These are phyloP conservation scores for Acacia crassicarpa DNA, from an alignment of 306 rosid species.

Conservation along the genomic window DNA sequence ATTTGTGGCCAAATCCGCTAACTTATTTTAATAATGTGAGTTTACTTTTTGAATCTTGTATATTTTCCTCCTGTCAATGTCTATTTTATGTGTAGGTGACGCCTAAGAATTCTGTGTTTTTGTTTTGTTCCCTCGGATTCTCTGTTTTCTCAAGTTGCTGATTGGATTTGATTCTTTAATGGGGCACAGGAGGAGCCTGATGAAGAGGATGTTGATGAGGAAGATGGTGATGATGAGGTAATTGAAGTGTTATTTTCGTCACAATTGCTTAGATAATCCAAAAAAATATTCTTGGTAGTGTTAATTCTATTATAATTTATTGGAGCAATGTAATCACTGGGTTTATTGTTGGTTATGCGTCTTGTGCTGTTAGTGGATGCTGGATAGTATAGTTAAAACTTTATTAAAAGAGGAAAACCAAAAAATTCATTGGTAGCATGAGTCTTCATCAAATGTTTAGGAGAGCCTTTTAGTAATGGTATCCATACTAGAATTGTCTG, in stretches of 20 bases:
- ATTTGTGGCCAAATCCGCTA: conserved; percentile 96
- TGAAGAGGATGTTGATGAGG: conserved; percentile 82
- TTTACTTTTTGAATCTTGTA: neutral
- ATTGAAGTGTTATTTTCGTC: conserved; percentile 17
- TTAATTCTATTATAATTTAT: neutral
- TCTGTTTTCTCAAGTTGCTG: conserved; percentile 13
- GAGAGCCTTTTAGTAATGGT: too few relatives aligned
- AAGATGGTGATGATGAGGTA: conserved; percentile 82
- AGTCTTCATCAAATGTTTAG: neutral
- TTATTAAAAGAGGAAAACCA: neutral
- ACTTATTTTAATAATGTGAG: conserved; percentile 83
- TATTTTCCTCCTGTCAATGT: conserved; percentile 10
- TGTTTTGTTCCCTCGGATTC: neutral
- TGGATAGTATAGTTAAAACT: neutral
- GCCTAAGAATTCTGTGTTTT: neutral
- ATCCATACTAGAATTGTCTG: too few relatives aligned
- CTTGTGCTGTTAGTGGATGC: neutral
- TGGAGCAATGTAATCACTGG: neutral
- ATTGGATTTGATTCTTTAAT: conserved; percentile 28
- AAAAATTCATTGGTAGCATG: neutral
- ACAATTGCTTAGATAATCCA: neutral
- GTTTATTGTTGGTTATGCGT: neutral
- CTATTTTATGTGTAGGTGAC: neutral
- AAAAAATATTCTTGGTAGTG: neutral
- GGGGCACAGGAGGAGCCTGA: conserved; percentile 67